Percentiles rank a stretch among this genome's conserved stretches.
Conservation (phyloP, 495 filamentous ascomycete genomes). For the Halenospora varia region DNA sequence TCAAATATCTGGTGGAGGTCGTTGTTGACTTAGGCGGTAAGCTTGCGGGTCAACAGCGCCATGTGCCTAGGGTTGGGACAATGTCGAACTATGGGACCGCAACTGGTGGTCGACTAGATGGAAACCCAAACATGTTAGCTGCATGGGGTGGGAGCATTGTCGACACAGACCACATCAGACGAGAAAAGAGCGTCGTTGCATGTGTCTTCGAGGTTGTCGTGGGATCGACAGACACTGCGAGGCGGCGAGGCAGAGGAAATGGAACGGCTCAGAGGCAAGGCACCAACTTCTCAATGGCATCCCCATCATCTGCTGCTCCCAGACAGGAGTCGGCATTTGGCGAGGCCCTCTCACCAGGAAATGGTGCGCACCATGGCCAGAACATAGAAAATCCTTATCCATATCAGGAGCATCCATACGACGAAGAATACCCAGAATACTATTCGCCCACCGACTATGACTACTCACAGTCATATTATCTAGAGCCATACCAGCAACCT, state of each 20-base stretch:
- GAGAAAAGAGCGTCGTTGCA: slow-evolving; percentile 83
- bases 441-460: slow-evolving; percentile 34
- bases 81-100: slow-evolving; percentile 41
- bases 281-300: slow-evolving; percentile 8
- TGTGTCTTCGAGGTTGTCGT: slow-evolving; percentile 80
- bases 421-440: slow-evolving; percentile 29
- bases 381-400: slow-evolving; percentile 8
- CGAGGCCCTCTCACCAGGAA: slow-evolving; percentile 1
- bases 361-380: neutral
- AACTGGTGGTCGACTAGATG: slow-evolving; percentile 29
- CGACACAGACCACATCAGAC: slow-evolving; percentile 82
- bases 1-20: slow-evolving; percentile 90
- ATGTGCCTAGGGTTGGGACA: slow-evolving; percentile 54
- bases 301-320: neutral
- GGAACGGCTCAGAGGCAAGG: slow-evolving; percentile 1
- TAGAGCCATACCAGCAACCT: slow-evolving; percentile 27
- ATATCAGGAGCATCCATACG: slow-evolving; percentile 19
- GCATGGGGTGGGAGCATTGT: slow-evolving; percentile 72
- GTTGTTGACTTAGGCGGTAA: slow-evolving; percentile 89
- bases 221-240: slow-evolving; percentile 77
- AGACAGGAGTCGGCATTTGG: slow-evolving; percentile 13
- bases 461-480: slow-evolving; percentile 33
- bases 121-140: slow-evolving; percentile 33
- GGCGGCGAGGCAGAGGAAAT: slow-evolving; percentile 43
- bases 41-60: slow-evolving; percentile 62